These are phyloP conservation scores for Nitzschia palea DNA, from an alignment of 108 stramenopile species.

Conservation along the genomic window DNA sequence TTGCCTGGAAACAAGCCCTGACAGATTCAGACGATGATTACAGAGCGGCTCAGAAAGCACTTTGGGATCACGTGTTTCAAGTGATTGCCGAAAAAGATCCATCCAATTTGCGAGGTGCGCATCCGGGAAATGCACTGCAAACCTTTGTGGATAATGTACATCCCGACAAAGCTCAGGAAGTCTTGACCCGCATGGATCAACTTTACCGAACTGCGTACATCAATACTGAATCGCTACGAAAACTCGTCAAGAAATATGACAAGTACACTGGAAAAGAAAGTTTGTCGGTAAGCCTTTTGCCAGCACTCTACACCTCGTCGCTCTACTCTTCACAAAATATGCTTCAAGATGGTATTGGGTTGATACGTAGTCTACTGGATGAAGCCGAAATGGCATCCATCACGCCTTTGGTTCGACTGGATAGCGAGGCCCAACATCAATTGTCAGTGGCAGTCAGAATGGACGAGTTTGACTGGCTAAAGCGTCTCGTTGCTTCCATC, in stretches of 20 bases:
- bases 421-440: conserved; percentile 26
- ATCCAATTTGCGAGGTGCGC: conserved; percentile 45
- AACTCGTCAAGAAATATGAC: conserved; percentile 77
- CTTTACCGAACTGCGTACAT: conserved; percentile 54
- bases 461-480: conserved; percentile 62
- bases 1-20: conserved; percentile 48
- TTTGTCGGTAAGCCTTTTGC: conserved; percentile 47
- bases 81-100: conserved; percentile 30
- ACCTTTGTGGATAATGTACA: conserved; percentile 33
- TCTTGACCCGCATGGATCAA: conserved; percentile 47
- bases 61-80: conserved; percentile 53
- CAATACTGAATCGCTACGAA: conserved; percentile 69
- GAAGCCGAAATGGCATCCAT: conserved; percentile 31
- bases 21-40: conserved; percentile 49
- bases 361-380: conserved; percentile 44
- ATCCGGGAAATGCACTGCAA: conserved; percentile 61
- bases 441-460: conserved; percentile 29
- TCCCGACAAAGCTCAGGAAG: conserved; percentile 38
- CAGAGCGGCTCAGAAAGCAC: conserved; percentile 38
- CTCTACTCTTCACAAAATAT: conserved; percentile 43
- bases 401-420: not conserved
- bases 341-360: conserved; percentile 49
- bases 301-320: conserved; percentile 54
- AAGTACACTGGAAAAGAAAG: conserved; percentile 28
- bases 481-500: conserved; percentile 35